These are phyloP conservation scores for Senecio squalidus DNA, from an alignment of 140 eudicot genomes.

Conservation along the genomic window DNA sequence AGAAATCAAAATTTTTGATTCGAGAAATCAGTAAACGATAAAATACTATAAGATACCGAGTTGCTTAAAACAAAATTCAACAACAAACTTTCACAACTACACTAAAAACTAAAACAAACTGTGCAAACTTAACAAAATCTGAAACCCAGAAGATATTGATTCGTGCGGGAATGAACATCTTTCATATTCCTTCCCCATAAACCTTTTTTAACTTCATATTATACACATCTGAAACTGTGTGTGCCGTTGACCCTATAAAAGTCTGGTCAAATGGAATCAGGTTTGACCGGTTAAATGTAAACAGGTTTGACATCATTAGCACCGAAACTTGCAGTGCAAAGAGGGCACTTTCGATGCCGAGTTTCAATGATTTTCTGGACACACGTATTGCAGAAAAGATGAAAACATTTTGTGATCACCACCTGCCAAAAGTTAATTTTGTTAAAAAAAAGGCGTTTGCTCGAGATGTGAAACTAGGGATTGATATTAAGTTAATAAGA, in stretches of 20 bases:
- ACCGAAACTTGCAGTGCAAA: constrained; percentile 88
- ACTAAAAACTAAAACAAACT: constrained; percentile 24
- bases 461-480: not conserved
- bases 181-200: constrained; percentile 13
- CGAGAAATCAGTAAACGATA: constrained; percentile 20
- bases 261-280: constrained; percentile 62
- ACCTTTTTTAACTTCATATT: constrained; percentile 22
- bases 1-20: constrained; percentile 26
- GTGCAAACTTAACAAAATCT: constrained; percentile 27
- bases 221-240: constrained; percentile 28
- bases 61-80: constrained; percentile 19
- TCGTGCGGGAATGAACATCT: constrained; percentile 12
- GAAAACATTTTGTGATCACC: constrained; percentile 93
- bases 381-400: constrained; percentile 78
- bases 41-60: constrained; percentile 20
- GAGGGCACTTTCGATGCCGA: constrained; percentile 92
- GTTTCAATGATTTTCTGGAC: constrained; percentile 65
- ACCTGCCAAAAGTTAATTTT: constrained; percentile 21
- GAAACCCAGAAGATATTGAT: constrained; percentile 26
- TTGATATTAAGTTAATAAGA: not conserved
- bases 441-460: not conserved
- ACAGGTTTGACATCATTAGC: constrained; percentile 90
- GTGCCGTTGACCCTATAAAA: constrained; percentile 7
- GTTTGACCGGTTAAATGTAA: constrained; percentile 75
- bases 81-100: constrained; percentile 30